These are phyloP conservation scores for Colletotrichum lupini DNA, from an alignment of 2,329 filamentous ascomycete species.

Conservation along the genomic window DNA sequence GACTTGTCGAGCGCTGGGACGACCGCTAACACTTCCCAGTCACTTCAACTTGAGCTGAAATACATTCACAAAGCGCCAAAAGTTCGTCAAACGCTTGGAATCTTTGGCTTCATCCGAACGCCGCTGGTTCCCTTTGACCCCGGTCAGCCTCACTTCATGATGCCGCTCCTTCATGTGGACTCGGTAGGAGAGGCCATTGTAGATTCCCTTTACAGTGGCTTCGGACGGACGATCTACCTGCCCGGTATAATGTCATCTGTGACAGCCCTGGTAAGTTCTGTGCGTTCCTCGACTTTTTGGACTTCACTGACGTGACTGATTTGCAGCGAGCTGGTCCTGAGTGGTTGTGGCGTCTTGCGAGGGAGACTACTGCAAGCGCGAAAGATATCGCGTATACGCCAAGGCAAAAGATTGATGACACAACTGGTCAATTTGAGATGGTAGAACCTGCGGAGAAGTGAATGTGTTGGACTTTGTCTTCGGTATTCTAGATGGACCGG, in stretches of 20 bases:
- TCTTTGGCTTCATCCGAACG: conserved; percentile 47
- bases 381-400: conserved; percentile 13
- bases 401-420: conserved; percentile 22
- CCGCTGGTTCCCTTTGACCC: conserved; percentile 43
- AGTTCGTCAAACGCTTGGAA: conserved; percentile 43
- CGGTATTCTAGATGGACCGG: neutral
- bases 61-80: conserved; percentile 42
- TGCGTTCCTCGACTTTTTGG: fast-evolving
- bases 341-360: conserved; percentile 35
- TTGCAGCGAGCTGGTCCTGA: conserved; percentile 38
- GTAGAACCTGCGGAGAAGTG: neutral
- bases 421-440: conserved; percentile 11
- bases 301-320: neutral
- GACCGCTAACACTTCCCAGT: conserved; percentile 33
- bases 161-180: conserved; percentile 46
- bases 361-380: conserved; percentile 15
- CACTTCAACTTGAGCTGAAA: conserved; percentile 45
- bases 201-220: conserved; percentile 43
- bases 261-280: conserved; percentile 41
- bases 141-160: conserved; percentile 41
- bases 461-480: neutral
- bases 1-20: neutral
- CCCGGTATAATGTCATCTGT: conserved; percentile 43
- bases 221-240: conserved; percentile 44
- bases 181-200: conserved; percentile 45